Conservation (phyloP, 1,284 basidiomycete genomes). For the Kwoniella shivajii region DNA sequence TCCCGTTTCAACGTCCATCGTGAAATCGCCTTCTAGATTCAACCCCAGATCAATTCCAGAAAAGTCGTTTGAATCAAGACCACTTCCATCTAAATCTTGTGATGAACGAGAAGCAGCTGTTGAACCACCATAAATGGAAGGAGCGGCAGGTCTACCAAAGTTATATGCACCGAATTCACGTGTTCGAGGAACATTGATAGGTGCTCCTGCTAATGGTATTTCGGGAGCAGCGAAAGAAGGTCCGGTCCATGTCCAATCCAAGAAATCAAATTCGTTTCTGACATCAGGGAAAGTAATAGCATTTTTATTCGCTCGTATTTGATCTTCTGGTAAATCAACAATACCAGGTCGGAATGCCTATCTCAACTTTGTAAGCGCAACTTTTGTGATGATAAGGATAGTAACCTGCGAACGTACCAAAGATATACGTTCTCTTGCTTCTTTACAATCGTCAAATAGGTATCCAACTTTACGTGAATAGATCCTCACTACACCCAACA, state of each 20-base stretch:
- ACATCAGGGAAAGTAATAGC: slow-evolving; percentile 54
- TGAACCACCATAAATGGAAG: slow-evolving; percentile 48
- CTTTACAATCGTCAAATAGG: slow-evolving; percentile 95
- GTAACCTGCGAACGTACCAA: slow-evolving; percentile 63
- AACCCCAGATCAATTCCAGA: slow-evolving; percentile 49
- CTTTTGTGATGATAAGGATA: not conserved
- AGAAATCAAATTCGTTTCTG: slow-evolving; percentile 42
- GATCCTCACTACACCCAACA: slow-evolving; percentile 94
- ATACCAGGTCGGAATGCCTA: slow-evolving; percentile 90
- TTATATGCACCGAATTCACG: slow-evolving; percentile 51
- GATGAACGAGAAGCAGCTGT: slow-evolving; percentile 36
- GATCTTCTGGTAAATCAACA: slow-evolving; percentile 93
- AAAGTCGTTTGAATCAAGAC: slow-evolving; percentile 84
- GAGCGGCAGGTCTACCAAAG: slow-evolving; percentile 54
- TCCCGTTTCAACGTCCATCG: slow-evolving; percentile 39
- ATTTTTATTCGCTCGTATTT: slow-evolving; percentile 80
- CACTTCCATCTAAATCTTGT: slow-evolving; percentile 51
- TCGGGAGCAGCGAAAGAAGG: slow-evolving; percentile 20
- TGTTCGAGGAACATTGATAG: slow-evolving; percentile 8
- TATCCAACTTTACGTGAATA: slow-evolving; percentile 98
- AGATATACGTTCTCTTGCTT: slow-evolving; percentile 91
- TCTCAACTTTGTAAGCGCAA: too few relatives aligned
- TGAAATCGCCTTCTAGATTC: slow-evolving; percentile 52
- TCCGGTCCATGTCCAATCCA: slow-evolving; percentile 46
- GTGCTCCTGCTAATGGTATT: slow-evolving; percentile 11